These are phyloP conservation scores for Ogataea polymorpha DNA, from an alignment of 805 yeast genomes.

Conservation along the genomic window DNA sequence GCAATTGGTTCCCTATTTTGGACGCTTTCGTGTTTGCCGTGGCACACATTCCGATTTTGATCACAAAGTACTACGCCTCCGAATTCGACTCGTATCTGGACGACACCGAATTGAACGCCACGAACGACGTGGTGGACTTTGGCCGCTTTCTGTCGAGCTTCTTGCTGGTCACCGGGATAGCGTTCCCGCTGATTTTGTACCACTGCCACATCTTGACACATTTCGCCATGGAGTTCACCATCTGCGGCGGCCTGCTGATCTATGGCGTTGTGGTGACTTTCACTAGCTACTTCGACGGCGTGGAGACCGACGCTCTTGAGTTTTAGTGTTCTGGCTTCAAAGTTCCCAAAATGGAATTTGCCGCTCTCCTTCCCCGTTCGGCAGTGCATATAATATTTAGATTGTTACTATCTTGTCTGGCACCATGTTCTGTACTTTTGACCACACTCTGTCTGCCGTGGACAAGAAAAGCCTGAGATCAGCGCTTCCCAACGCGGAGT, in stretches of 20 bases:
- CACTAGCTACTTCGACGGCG: conserved; percentile 68
- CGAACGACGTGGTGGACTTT: conserved; percentile 58
- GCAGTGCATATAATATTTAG: conserved; percentile 2
- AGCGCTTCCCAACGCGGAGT: too few relatives aligned
- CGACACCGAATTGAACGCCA: conserved; percentile 40
- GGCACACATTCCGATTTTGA: conserved; percentile 71
- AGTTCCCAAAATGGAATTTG: conserved; percentile 4
- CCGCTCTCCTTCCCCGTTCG: not conserved
- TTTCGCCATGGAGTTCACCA: conserved; percentile 72
- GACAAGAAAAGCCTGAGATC: conserved; percentile 1
- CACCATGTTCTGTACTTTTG: conserved; percentile 18
- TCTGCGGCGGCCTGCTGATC: conserved; percentile 79
- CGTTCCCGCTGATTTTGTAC: conserved; percentile 70
- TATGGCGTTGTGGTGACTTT: conserved; percentile 82
- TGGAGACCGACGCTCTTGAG: conserved; percentile 34
- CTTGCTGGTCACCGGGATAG: conserved; percentile 69
- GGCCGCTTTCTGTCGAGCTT: conserved; percentile 80
- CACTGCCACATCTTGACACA: conserved; percentile 72
- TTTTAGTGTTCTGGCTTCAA: conserved; percentile 11
- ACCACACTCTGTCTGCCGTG: conserved; percentile 12
- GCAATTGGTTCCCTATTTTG: conserved; percentile 87
- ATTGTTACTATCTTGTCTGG: not conserved
- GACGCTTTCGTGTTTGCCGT: conserved; percentile 59
- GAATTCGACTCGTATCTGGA: conserved; percentile 59
- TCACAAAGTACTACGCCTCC: conserved; percentile 45